Conservation (phyloP, 2,329 filamentous ascomycete genomes). For the Penicillium sp. region DNA sequence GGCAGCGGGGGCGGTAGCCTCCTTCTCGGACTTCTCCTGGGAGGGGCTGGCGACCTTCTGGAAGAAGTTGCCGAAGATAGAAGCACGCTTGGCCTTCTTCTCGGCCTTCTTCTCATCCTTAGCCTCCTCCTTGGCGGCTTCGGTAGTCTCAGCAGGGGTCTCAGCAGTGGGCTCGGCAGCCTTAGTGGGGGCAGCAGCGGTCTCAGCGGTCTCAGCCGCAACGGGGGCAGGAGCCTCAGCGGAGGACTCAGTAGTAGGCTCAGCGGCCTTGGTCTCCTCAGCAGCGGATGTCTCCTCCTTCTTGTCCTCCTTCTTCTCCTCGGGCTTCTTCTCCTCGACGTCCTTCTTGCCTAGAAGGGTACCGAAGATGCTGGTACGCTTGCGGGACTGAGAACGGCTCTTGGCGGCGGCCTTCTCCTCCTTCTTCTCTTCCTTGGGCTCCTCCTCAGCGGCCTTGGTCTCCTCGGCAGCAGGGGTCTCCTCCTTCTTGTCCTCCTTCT, state of each 20-base stretch:
- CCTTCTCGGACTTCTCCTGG: slow-evolving; percentile 42
- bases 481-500: slow-evolving; percentile 13
- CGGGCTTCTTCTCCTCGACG: slow-evolving; percentile 34
- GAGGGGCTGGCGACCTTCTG: slow-evolving; percentile 55
- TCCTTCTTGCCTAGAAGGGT: slow-evolving; percentile 54
- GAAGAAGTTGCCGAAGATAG: slow-evolving; percentile 68
- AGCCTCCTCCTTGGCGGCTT: slow-evolving; percentile 22
- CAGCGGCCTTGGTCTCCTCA: slow-evolving; percentile 36
- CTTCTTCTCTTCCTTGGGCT: slow-evolving; percentile 26
- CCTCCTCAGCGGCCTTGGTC: slow-evolving; percentile 28
- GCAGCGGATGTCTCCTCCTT: slow-evolving; percentile 30
- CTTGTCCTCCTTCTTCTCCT: slow-evolving; percentile 34
- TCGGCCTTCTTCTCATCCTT: slow-evolving; percentile 37
- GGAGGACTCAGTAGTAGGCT: slow-evolving; percentile 27
- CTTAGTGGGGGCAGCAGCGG: slow-evolving; percentile 12
- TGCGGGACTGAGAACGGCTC: slow-evolving; percentile 53
- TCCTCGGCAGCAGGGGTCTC: slow-evolving; percentile 29
- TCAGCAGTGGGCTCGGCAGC: slow-evolving; percentile 27
- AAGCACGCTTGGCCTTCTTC: slow-evolving; percentile 66
- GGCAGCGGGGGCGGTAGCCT: slow-evolving; percentile 40
- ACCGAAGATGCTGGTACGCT: slow-evolving; percentile 52
- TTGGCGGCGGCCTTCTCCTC: slow-evolving; percentile 48
- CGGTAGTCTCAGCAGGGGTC: slow-evolving; percentile 26
- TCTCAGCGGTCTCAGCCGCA: slow-evolving; percentile 15
- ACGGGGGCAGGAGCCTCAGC: slow-evolving; percentile 29